phyloP scores from a whole-genome alignment of 2,329 filamentous ascomycete species.

The Sphaceloma murrayae region DNA sequence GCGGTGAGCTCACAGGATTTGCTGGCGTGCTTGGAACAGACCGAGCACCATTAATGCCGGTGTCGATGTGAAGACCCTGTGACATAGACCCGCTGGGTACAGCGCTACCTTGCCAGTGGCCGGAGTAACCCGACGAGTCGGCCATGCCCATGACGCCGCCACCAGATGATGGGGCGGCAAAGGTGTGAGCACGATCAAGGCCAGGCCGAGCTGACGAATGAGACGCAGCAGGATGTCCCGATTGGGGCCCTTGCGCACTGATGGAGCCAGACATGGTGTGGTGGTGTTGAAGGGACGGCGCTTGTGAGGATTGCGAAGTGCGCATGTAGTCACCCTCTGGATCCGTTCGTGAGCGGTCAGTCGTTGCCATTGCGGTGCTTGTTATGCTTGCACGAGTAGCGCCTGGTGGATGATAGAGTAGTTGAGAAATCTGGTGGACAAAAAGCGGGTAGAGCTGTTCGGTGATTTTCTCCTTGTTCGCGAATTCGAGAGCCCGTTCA shows the following conservation, averaged over 20 bases:
- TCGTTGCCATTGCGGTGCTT: conserved; percentile 60
- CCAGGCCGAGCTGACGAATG: conserved; percentile 55
- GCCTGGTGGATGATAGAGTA: conserved; percentile 86
- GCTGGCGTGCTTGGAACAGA: conserved; percentile 88
- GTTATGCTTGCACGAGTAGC: conserved; percentile 58
- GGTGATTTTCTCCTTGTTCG: conserved; percentile 99
- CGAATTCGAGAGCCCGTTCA: conserved; percentile 93
- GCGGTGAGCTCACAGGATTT: conserved; percentile 58
- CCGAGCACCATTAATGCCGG: conserved; percentile 63
- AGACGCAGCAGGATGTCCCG: conserved; percentile 51
- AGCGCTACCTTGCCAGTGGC: conserved; percentile 56
- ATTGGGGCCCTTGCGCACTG: conserved; percentile 54
- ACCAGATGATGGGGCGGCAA: conserved; percentile 89
- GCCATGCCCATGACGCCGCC: conserved; percentile 71
- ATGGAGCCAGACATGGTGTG: conserved; percentile 55
- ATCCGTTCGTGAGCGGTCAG: conserved; percentile 59
- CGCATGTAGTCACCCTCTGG: conserved; percentile 47
- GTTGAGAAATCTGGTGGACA: conserved; percentile 89
- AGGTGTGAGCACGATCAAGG: conserved; percentile 79
- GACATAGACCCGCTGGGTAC: conserved; percentile 44
- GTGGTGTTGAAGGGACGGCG: conserved; percentile 63
- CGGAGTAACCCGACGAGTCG: conserved; percentile 56
- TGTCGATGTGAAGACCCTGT: conserved; percentile 74
- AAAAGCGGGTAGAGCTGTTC: conserved; percentile 91
- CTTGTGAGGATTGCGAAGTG: conserved; percentile 47